Evolutionary conservation across 768 basidiomycete species (phyloP).

Genomic region (Lyophyllum semitale): DNA sequence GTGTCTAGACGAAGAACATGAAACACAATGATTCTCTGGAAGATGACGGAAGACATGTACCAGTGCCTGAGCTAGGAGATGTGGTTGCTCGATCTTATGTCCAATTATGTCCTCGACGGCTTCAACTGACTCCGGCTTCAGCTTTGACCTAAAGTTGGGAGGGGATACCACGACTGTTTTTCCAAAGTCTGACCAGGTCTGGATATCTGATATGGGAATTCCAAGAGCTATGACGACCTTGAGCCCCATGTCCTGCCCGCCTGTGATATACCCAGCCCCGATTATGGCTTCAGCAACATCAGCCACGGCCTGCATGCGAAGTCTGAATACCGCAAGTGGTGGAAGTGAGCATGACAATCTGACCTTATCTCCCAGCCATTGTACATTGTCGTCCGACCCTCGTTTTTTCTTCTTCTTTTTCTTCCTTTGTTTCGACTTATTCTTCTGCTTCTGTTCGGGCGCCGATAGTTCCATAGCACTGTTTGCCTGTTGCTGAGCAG

Average conservation of each 20-base stretch:
- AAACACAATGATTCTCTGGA: slow-evolving; percentile 16
- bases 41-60: slow-evolving; percentile 39
- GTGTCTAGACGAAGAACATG: slow-evolving; percentile 50
- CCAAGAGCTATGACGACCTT: slow-evolving; percentile 64
- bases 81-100: slow-evolving; percentile 58
- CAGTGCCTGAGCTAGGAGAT: slow-evolving; percentile 72
- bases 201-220: slow-evolving; percentile 63
- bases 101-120: slow-evolving; percentile 68
- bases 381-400: slow-evolving; percentile 25
- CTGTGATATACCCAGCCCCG: slow-evolving; percentile 77
- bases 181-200: slow-evolving; percentile 75
- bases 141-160: slow-evolving; percentile 41
- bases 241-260: slow-evolving; percentile 69
- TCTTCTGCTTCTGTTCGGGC: neutral
- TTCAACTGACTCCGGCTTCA: slow-evolving; percentile 49
- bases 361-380: slow-evolving; percentile 82
- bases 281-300: slow-evolving; percentile 87
- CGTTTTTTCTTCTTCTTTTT: slow-evolving; percentile 39
- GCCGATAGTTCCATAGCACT: neutral
- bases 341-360: neutral
- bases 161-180: slow-evolving; percentile 46
- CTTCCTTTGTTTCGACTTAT: slow-evolving; percentile 24
- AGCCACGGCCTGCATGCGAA: slow-evolving; percentile 61
- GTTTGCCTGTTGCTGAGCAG: no score
- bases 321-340: slow-evolving; percentile 1